Evolutionary conservation across 2,329 filamentous ascomycete species (phyloP).

Genomic region (Chalara sp.): DNA sequence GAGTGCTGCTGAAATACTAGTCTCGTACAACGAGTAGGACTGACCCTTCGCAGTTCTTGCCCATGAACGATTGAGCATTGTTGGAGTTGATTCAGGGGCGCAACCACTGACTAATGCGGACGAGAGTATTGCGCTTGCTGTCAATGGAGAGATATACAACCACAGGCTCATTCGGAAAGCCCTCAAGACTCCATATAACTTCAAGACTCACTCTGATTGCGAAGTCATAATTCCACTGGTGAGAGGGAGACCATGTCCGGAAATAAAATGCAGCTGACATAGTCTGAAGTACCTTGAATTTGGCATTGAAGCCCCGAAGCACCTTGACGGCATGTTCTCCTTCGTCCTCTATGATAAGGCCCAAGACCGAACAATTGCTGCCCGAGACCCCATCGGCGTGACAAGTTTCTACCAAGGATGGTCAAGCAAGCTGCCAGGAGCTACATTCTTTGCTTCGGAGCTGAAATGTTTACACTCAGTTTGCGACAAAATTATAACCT

Average conservation of each 20-base stretch:
- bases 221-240: slow-evolving; percentile 98
- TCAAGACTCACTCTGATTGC: slow-evolving; percentile 98
- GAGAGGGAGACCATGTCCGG: slow-evolving; percentile 28
- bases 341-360: slow-evolving; percentile 97
- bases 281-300: slow-evolving; percentile 73
- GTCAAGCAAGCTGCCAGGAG: slow-evolving; percentile 72
- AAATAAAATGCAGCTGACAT: slow-evolving; percentile 7
- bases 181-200: slow-evolving; percentile 79
- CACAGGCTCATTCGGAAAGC: slow-evolving; percentile 89
- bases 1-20: slow-evolving; percentile 14
- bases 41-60: slow-evolving; percentile 62
- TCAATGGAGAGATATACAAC: slow-evolving; percentile 99
- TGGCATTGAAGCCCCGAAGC: slow-evolving; percentile 84
- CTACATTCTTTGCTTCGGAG: slow-evolving; percentile 95
- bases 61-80: slow-evolving; percentile 95
- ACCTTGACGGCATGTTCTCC: slow-evolving; percentile 99
- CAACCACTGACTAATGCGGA: slow-evolving; percentile 94
- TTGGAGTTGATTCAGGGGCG: slow-evolving; percentile 88
- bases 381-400: slow-evolving; percentile 92
- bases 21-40: neutral
- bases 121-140: slow-evolving; percentile 79
- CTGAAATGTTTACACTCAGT: slow-evolving; percentile 88
- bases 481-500: slow-evolving; percentile 90
- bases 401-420: slow-evolving; percentile 97
- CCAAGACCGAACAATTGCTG: slow-evolving; percentile 85